Evolutionary conservation across 2,329 filamentous ascomycete genomes (phyloP), one percentile per base, ranked within the genome.

Genomic region (Trichophyton verrucosum): DNA sequence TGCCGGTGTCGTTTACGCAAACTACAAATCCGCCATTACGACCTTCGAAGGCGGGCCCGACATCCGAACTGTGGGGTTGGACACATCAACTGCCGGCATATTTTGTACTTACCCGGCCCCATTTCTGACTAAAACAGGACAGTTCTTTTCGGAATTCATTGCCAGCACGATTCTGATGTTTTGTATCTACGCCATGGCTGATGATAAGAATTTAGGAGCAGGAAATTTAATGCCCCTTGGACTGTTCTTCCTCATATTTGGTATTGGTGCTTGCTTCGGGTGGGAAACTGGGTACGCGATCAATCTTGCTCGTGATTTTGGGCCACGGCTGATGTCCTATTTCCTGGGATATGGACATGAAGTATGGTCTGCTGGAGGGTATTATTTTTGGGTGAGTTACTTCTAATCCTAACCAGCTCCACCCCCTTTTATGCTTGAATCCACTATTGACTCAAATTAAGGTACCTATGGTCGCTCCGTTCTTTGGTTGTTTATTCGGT

Each of bases 271-370:
- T 36, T 86, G 84, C 68, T 89, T 88, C 67, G 87, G 87, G 5
- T 89, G 85, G 85, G 82, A 89, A 71, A 90, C 86, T 0, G 86
- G 87, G 42, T 90, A 87, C 72, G 86, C 86, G 15, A 88, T 89
- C 65, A 89, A 89, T 67, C 72, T 88, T 47, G 86, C 86, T 40
- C 80, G 87, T 71, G 87, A 90, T 65, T 87, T 89, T 68, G 85
- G 85, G 0, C 86, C 86, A 8, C 77, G 86, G 9, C 71, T 89
- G 49, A 81, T 87, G 64, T 81, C 82, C 0, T 87, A 84, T 68
- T 81, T 85, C 68, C 66, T 89, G 60, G 87, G 87, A 1, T 89
- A 90, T 68, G 85, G 85, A 0, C 71, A 71, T 57, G 80, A 85
- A 57, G 86, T 89, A 0, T 89, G 85, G 83, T 79, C 77, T 8